These are phyloP conservation scores for Sugiyamaella qingdaonensis DNA, from an alignment of 805 yeast species.

Conservation along the genomic window DNA sequence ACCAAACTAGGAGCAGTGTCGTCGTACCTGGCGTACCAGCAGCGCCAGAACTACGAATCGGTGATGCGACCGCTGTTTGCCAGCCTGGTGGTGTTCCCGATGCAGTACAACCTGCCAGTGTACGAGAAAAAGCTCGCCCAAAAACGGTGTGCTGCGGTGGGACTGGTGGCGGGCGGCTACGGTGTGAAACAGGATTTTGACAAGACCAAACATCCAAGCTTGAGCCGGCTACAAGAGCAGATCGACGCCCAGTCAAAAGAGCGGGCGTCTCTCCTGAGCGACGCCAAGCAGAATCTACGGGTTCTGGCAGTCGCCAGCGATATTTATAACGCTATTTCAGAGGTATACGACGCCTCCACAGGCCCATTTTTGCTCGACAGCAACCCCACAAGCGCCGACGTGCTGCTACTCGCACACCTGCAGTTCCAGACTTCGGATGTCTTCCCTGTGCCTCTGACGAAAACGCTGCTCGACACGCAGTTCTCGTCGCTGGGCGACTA, in stretches of 20 bases:
- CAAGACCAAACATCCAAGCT: conserved; percentile 8
- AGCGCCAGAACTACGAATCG: conserved; percentile 28
- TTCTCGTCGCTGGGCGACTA: conserved; percentile 12
- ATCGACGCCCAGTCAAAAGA: conserved; percentile 18
- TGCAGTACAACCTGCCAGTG: conserved; percentile 34
- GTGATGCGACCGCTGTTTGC: conserved; percentile 32
- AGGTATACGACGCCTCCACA: neutral
- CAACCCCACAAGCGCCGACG: conserved; percentile 13
- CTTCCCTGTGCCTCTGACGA: conserved; percentile 17
- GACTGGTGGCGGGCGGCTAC: conserved; percentile 10
- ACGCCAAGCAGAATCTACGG: conserved; percentile 16
- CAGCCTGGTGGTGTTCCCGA: conserved; percentile 31
- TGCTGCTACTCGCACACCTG: conserved; percentile 20
- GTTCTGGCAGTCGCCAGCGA: conserved; percentile 11
- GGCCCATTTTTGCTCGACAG: conserved; percentile 2
- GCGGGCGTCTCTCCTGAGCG: conserved; percentile 6
- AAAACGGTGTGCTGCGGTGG: conserved; percentile 12
- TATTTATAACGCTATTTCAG: conserved; percentile 4
- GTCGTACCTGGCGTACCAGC: conserved; percentile 22
- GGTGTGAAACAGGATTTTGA: neutral
- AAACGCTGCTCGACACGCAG: conserved; percentile 17
- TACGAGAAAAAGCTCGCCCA: conserved; percentile 25
- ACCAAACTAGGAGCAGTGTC: conserved; percentile 21
- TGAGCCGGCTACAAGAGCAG: conserved; percentile 26
- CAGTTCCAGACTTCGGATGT: conserved; percentile 10